Conservation (phyloP, 2,329 filamentous ascomycete species). For the Coniochaeta ligniaria region DNA sequence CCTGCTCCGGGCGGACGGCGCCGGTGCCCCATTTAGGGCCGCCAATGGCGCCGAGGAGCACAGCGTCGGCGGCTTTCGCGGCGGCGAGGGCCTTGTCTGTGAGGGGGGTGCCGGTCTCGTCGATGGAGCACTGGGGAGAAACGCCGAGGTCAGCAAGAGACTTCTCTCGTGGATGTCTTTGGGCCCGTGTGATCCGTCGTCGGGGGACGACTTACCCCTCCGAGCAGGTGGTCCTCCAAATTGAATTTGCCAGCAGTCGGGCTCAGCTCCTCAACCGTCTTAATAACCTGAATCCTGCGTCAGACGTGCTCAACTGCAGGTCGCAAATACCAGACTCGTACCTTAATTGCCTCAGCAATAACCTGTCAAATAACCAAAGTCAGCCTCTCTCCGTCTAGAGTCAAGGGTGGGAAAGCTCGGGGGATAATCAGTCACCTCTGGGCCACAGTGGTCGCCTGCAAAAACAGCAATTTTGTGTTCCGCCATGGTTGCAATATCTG, state of each 20-base stretch:
- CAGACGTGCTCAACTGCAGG: too few relatives aligned
- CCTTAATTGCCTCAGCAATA: conserved; percentile 78
- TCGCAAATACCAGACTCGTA: conserved; percentile 26
- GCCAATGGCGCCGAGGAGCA: conserved; percentile 88
- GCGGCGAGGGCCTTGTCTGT: conserved; percentile 77
- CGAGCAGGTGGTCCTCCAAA: conserved; percentile 82
- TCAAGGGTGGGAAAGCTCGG: conserved; percentile 10
- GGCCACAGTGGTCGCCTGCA: conserved; percentile 77
- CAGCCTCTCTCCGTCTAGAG: not conserved
- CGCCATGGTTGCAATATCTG: not conserved
- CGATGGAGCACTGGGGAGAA: conserved; percentile 68
- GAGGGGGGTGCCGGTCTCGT: conserved; percentile 68
- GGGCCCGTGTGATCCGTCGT: conserved; percentile 5
- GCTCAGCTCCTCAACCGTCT: conserved; percentile 65
- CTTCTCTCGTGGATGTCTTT: too few relatives aligned
- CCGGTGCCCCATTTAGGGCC: conserved; percentile 94
- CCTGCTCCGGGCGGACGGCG: conserved; percentile 81
- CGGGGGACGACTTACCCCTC: conserved; percentile 62
- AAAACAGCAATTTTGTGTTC: conserved; percentile 63
- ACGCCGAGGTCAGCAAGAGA: not conserved
- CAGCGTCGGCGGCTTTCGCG: conserved; percentile 78
- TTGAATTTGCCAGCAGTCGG: conserved; percentile 71
- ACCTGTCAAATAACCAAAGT: not conserved
- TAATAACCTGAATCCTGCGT: conserved; percentile 55
- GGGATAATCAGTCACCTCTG: conserved; percentile 50